Conservation (phyloP, 768 basidiomycete species). For the Russula dissimulans region DNA sequence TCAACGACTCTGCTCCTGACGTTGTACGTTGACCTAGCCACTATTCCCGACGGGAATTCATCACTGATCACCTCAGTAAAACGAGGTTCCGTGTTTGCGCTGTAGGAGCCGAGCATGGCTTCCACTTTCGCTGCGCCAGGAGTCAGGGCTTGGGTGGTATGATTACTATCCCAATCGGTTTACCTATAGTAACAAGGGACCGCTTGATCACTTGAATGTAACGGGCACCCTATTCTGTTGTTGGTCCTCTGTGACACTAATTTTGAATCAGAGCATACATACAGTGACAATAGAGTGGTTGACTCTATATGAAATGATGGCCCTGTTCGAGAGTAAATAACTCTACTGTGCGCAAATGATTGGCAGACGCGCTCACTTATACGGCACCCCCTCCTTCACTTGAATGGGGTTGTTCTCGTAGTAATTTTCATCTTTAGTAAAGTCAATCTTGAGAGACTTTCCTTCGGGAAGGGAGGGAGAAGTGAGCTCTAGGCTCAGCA, state of each 20-base stretch:
- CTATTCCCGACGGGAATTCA: slow-evolving; percentile 58
- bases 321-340: slow-evolving; percentile 34
- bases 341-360: background rate
- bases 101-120: slow-evolving; percentile 92
- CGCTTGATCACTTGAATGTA: slow-evolving; percentile 89
- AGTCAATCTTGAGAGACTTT: slow-evolving; percentile 58
- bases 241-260: slow-evolving; percentile 7
- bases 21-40: slow-evolving; percentile 72
- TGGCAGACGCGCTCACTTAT: slow-evolving; percentile 48
- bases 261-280: slow-evolving; percentile 32
- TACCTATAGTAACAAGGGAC: slow-evolving; percentile 57
- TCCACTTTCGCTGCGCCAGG: slow-evolving; percentile 61
- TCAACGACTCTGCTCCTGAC: slow-evolving; percentile 82
- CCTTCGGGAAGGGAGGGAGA: slow-evolving; percentile 58
- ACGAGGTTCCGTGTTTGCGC: slow-evolving; percentile 63
- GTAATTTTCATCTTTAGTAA: slow-evolving; percentile 43
- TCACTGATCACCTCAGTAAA: slow-evolving; percentile 69
- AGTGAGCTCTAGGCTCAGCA: slow-evolving; percentile 67
- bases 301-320: slow-evolving; percentile 75
- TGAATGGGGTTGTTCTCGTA: slow-evolving; percentile 69
- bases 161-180: slow-evolving; percentile 6
- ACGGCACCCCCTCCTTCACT: slow-evolving; percentile 83
- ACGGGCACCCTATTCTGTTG: slow-evolving; percentile 50
- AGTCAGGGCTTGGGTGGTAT: slow-evolving; percentile 1
- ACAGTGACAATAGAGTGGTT: slow-evolving; percentile 86